phyloP scores from a whole-genome alignment of 805 yeast species.

The Metahyphopichia silvanorum region DNA sequence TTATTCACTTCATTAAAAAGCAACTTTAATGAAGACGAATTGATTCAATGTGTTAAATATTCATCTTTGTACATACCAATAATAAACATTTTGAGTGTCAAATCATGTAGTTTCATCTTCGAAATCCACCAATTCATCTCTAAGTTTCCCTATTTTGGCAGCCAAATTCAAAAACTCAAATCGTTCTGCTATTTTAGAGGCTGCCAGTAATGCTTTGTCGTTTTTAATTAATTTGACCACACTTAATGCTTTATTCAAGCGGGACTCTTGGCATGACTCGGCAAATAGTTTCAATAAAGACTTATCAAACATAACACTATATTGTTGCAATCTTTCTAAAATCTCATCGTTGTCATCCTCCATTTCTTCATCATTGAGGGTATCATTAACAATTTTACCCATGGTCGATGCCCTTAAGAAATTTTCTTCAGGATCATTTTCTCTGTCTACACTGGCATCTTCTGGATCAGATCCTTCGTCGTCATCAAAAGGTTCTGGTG shows the following conservation, averaged over 20 bases:
- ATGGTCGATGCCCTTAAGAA: constrained; percentile 57
- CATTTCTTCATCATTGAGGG: constrained; percentile 28
- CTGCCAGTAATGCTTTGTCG: constrained; percentile 80
- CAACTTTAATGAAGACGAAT: constrained; percentile 30
- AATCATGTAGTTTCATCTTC: not conserved
- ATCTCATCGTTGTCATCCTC: constrained; percentile 30
- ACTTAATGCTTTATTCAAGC: constrained; percentile 63
- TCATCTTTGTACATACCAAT: not conserved
- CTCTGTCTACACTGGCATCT: constrained; percentile 11
- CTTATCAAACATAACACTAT: constrained; percentile 66
- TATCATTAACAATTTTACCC: constrained; percentile 61
- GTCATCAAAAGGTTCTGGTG: constrained; percentile 18
- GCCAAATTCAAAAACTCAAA: constrained; percentile 35
- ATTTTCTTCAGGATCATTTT: constrained; percentile 56
- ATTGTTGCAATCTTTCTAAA: constrained; percentile 48
- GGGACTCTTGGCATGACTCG: constrained; percentile 64
- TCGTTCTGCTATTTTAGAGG: constrained; percentile 79
- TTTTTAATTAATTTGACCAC: constrained; percentile 67
- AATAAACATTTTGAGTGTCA: not conserved
- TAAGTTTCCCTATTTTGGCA: constrained; percentile 31
- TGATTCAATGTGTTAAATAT: not conserved
- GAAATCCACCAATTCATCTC: constrained; percentile 15
- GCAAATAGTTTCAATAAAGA: constrained; percentile 76
- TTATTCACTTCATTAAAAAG: constrained; percentile 51
- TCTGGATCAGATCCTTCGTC: constrained; percentile 10